Base-by-base conservation (phyloP, 2,329 filamentous ascomycete genomes). In the Clonostachys rosea region DNA sequence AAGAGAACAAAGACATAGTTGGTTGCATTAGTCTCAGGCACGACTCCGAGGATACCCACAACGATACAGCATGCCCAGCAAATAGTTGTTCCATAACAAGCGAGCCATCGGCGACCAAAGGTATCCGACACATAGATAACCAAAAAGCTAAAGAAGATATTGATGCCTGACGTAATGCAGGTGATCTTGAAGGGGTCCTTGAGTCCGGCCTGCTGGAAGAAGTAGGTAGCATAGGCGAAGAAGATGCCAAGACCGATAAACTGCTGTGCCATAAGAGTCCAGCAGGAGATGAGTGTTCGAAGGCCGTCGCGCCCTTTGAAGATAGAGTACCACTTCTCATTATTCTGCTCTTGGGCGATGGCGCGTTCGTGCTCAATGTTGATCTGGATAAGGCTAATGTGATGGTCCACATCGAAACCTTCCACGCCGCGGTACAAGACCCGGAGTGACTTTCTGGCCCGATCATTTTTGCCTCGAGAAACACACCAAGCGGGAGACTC, bases 401-500 rank as follows among this genome's bases (percentile, higher is more conserved):
- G 18, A 18, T 18, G 18, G 18, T 18, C 18, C 18, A 18, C 5
- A 18, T 49, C 48, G 54, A 62, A 63, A 40, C 36, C 45, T 37
- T 54, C 50, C 14, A 63, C 50, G n/a, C 52, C 55, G 14, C 54
- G 48, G 40, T 59, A 52, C 34, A 56, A 52, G 16, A 41, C 50
- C n/a, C 60, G 50, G 2, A 52, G 44, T 44, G 54, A 53, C 20
- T 46, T 48, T 16, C 58, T 57, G 18, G 18, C 18, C 5, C 49
- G 37, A 37, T 54, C 54, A 6, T 51, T 40, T 34, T 54, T 46
- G 7, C 53, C 57, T 9, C 47, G 48, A 10, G 51, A 59, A 10
- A 58, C 56, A n/a, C 66, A 61, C 62, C 64, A 71, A 54, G 64
- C 67, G 1, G 69, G 69, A 3, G 65, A 66, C 48, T 67, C 63